These are phyloP conservation scores for Rhodosporidiobolus sp. DNA, from an alignment of 768 basidiomycete species.

Conservation along the genomic window DNA sequence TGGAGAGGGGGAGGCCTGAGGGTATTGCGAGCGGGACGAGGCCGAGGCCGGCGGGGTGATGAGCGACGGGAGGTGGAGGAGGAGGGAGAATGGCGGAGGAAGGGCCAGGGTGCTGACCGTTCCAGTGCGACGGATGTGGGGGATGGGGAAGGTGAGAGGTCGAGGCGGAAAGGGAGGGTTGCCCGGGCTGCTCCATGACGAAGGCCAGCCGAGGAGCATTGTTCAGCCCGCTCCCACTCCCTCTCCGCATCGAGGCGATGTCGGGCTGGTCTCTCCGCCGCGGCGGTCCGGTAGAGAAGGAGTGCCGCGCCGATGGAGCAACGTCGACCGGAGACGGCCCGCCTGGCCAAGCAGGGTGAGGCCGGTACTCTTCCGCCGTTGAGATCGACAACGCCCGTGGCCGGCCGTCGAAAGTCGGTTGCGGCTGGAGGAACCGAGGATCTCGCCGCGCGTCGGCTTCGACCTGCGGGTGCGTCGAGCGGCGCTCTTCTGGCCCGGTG, in stretches of 20 bases:
- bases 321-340: not conserved
- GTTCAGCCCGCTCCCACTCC: not conserved
- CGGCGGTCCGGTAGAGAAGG: no score
- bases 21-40: not conserved
- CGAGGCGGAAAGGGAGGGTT: not conserved
- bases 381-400: slow-evolving; percentile 23
- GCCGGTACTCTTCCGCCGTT: slow-evolving; percentile 21
- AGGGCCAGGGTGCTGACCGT: not conserved
- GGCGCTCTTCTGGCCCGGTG: not conserved
- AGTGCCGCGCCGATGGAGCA: not conserved
- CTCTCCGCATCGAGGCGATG: not conserved
- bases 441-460: not conserved
- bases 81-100: not conserved
- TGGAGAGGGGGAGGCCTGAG: not conserved
- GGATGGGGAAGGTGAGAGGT: not conserved
- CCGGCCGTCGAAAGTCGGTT: not conserved
- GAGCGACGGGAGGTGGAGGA: not conserved
- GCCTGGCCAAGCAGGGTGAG: not conserved
- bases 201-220: not conserved
- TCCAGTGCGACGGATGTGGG: not conserved
- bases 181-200: slow-evolving; percentile 1
- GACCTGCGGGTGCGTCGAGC: not conserved
- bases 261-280: not conserved
- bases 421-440: not conserved
- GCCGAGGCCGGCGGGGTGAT: not conserved